Evolutionary conservation across 257 asterid genomes (phyloP).

Genomic region (Linderniella brevidens): DNA sequence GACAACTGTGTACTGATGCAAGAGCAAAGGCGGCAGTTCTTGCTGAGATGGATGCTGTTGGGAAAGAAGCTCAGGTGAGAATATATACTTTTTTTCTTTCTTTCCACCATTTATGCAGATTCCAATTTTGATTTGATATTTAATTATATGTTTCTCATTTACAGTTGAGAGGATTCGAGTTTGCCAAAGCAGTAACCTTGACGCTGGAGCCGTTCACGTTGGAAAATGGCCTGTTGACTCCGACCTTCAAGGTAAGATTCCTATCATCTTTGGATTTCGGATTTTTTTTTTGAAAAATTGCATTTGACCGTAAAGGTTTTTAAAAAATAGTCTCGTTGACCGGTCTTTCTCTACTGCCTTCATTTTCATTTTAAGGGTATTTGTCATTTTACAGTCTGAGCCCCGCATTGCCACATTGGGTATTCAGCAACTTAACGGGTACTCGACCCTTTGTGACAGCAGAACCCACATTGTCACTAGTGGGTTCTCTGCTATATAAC

Average conservation of each 20-base stretch:
- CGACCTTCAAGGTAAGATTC: conserved; percentile 48
- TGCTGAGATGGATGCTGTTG: conserved; percentile 53
- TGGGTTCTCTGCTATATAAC: no score
- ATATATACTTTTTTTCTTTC: neutral
- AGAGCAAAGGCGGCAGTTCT: conserved; percentile 43
- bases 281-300: neutral
- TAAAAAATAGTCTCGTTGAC: no score
- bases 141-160: neutral
- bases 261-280: neutral
- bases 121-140: neutral
- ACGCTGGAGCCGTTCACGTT: conserved; percentile 45
- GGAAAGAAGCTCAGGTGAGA: conserved; percentile 57
- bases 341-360: no score
- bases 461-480: no score
- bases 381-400: no score
- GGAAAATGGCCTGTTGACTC: conserved; percentile 67
- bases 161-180: conserved; percentile 77
- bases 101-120: neutral
- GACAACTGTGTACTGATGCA: conserved; percentile 33
- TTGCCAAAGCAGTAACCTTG: conserved; percentile 49
- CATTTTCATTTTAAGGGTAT: no score
- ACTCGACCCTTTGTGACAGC: no score
- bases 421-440: no score
- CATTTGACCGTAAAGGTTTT: no score
- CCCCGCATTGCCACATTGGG: no score